Conservation (phyloP, 495 filamentous ascomycete species). For the Podospora anserina region DNA sequence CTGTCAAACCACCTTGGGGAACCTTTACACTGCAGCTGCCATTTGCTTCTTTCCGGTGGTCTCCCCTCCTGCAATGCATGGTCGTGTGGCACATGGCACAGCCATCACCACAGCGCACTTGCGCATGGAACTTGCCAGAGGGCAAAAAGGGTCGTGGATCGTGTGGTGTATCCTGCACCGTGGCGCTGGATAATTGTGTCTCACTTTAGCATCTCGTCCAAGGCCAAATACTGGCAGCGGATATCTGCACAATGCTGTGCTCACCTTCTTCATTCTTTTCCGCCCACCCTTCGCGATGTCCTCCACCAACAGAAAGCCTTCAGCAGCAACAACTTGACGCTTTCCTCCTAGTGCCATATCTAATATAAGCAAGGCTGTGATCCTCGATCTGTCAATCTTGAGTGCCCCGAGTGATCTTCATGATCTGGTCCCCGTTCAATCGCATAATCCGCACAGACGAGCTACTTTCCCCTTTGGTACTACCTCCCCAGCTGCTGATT, state of each 20-base stretch:
- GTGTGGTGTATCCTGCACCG: constrained; percentile 1
- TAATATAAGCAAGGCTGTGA: neutral
- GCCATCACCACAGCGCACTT: neutral
- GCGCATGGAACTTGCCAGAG: neutral
- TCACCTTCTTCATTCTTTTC: neutral
- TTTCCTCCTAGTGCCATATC: neutral
- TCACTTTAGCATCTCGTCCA: neutral
- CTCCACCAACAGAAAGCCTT: neutral
- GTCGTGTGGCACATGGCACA: neutral
- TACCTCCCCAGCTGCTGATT: neutral
- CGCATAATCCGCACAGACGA: neutral
- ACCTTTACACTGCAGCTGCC: neutral
- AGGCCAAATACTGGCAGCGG: neutral
- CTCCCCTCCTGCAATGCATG: neutral
- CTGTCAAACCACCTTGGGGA: neutral
- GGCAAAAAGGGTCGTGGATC: neutral
- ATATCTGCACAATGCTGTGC: neutral
- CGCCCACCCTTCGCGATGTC: no score
- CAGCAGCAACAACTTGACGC: neutral
- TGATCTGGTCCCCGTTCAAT: neutral
- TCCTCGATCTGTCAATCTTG: neutral
- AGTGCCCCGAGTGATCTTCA: neutral
- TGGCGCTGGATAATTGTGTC: constrained; percentile 6
- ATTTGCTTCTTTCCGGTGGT: neutral
- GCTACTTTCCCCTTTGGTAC: neutral